Percentiles rank a stretch among this genome's conserved stretches.
These are phyloP conservation scores for Apophysomyces ossiformis DNA, from an alignment of 371 early-diverging fungal species.

Conservation along the genomic window DNA sequence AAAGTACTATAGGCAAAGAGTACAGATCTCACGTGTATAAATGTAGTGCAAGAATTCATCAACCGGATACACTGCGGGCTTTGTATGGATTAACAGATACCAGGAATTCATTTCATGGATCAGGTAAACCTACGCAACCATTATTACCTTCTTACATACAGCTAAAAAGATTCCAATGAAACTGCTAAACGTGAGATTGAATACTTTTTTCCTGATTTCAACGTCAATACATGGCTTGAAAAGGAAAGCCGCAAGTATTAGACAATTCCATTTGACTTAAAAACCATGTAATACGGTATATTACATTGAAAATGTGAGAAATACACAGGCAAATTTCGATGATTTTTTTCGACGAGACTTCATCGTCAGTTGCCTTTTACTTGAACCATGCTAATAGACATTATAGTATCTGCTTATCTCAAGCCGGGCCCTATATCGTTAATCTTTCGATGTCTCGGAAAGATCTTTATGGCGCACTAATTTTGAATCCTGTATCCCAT, in stretches of 20 bases:
- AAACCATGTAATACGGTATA: neutral
- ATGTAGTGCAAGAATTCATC: constrained; percentile 64
- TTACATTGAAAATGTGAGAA: neutral
- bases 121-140: constrained; percentile 46
- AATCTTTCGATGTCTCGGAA: too few relatives aligned
- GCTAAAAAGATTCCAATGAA: constrained; percentile 56
- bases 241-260: neutral
- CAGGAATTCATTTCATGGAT: constrained; percentile 82
- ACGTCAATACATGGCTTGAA: constrained; percentile 20
- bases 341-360: too few relatives aligned
- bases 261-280: neutral
- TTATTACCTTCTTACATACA: neutral
- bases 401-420: too few relatives aligned
- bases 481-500: too few relatives aligned
- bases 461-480: too few relatives aligned
- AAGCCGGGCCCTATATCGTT: too few relatives aligned
- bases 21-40: neutral
- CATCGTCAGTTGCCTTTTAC: too few relatives aligned
- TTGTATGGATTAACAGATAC: constrained; percentile 82
- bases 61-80: constrained; percentile 69
- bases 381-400: too few relatives aligned
- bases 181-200: constrained; percentile 61
- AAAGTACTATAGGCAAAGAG: neutral
- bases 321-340: too few relatives aligned
- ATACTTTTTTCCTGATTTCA: constrained; percentile 64